Conservation (phyloP, 179 eudicot genomes). For the Camellia oleifera region DNA sequence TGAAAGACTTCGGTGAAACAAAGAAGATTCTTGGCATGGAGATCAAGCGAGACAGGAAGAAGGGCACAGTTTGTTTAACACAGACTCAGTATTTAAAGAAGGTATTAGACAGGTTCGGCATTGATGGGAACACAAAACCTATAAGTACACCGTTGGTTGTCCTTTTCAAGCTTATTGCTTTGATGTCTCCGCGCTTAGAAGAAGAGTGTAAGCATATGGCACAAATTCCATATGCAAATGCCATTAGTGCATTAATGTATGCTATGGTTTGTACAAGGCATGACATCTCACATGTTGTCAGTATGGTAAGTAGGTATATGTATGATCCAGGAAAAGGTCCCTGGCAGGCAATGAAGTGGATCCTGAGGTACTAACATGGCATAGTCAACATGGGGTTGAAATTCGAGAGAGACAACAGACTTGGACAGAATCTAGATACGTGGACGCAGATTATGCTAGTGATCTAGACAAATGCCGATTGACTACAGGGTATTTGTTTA, state of each 20-base stretch:
- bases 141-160: not conserved
- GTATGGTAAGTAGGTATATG: not conserved
- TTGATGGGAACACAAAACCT: not conserved
- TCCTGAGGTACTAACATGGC: not conserved
- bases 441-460: not conserved
- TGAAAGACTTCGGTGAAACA: slow-evolving; percentile 1
- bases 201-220: not conserved
- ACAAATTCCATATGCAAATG: not conserved
- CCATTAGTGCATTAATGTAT: not conserved
- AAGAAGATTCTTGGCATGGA: slow-evolving; percentile 1
- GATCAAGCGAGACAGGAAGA: not conserved
- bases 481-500: not conserved
- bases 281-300: not conserved
- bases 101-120: not conserved
- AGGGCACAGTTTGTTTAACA: not conserved
- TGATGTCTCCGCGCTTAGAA: not conserved
- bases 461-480: not conserved
- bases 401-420: not conserved
- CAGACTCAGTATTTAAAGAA: not conserved
- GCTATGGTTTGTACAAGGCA: not conserved
- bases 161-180: not conserved
- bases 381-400: not conserved
- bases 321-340: not conserved
- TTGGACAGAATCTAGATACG: not conserved
- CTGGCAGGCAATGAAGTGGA: not conserved